phyloP scores from a whole-genome alignment of 192 early-diverging fungal species.

The Chytriomyces sp. region DNA sequence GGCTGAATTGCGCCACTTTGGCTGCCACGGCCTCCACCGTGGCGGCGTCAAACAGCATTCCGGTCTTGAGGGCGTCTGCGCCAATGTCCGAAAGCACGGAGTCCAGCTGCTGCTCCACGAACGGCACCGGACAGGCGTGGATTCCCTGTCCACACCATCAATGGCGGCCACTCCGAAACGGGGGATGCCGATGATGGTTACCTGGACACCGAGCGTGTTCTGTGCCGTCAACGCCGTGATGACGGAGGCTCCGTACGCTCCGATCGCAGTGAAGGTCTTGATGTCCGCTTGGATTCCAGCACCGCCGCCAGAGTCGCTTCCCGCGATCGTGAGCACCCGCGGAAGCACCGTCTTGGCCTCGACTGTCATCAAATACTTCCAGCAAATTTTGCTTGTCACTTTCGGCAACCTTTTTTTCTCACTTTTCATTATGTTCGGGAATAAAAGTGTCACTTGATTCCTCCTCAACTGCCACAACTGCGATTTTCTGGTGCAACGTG shows the following conservation, averaged over 20 bases:
- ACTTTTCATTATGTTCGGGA: too few species aligned
- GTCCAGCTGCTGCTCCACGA: slow-evolving; percentile 70
- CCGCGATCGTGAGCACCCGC: slow-evolving; percentile 56
- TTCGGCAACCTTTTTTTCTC: too few species aligned
- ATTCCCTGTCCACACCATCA: too few species aligned
- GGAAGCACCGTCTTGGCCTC: not conserved
- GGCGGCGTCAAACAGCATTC: slow-evolving; percentile 58
- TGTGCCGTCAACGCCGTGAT: slow-evolving; percentile 83
- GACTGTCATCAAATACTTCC: not conserved
- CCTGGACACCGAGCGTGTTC: slow-evolving; percentile 81
- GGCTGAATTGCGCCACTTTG: slow-evolving; percentile 4
- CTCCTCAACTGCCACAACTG: too few species aligned
- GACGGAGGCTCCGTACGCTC: slow-evolving; percentile 70
- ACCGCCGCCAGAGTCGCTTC: slow-evolving; percentile 59
- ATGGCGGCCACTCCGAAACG: too few species aligned
- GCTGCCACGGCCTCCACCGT: slow-evolving; percentile 65
- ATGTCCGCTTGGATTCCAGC: slow-evolving; percentile 87
- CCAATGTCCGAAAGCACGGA: slow-evolving; percentile 79
- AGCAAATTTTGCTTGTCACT: not conserved
- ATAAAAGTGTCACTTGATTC: too few species aligned
- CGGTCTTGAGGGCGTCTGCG: slow-evolving; percentile 74
- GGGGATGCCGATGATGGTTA: slow-evolving; percentile 63
- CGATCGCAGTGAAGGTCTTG: slow-evolving; percentile 78
- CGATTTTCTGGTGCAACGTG: too few species aligned
- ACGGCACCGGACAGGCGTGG: slow-evolving; percentile 43